A percentile compares a stretch with the other conserved stretches of the same genome.
These are phyloP conservation scores for Nepenthes gracilis DNA, from an alignment of 148 eudicot genomes.

Conservation along the genomic window DNA sequence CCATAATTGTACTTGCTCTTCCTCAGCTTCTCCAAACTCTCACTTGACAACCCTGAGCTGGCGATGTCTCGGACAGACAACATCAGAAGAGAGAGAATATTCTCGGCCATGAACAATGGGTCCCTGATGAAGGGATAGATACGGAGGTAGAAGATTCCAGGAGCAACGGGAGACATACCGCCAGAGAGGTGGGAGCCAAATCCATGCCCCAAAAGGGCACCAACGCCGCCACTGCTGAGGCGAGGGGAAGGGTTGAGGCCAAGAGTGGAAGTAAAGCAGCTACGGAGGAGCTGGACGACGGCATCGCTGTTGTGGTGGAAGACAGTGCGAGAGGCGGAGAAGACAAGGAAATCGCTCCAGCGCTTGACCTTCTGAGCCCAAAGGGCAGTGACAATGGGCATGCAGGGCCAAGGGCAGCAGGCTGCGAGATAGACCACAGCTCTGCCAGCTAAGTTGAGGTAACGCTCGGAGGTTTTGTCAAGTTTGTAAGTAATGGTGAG, in stretches of 20 bases:
- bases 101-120: conserved; percentile 53
- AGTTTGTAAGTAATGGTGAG: conserved; percentile 94
- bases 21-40: conserved; percentile 33
- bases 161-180: conserved; percentile 81
- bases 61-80: conserved; percentile 66
- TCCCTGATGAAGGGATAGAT: conserved; percentile 59
- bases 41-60: conserved; percentile 31
- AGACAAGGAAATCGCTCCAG: conserved; percentile 89
- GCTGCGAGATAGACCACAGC: conserved; percentile 64
- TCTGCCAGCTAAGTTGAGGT: conserved; percentile 63
- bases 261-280: conserved; percentile 59
- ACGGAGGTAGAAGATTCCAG: conserved; percentile 75
- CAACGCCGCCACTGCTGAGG: conserved; percentile 55
- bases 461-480: conserved; percentile 63
- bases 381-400: conserved; percentile 76
- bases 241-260: conserved; percentile 42
- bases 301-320: conserved; percentile 83
- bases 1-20: conserved; percentile 38
- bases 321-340: conserved; percentile 75
- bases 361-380: conserved; percentile 97
- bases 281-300: conserved; percentile 69
- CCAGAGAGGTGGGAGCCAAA: conserved; percentile 55
- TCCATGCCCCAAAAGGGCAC: conserved; percentile 91
- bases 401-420: conserved; percentile 99
- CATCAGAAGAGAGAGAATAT: conserved; percentile 57